Evolutionary conservation across 805 yeast species (phyloP).

Genomic region (Torulaspora gathmanii): DNA sequence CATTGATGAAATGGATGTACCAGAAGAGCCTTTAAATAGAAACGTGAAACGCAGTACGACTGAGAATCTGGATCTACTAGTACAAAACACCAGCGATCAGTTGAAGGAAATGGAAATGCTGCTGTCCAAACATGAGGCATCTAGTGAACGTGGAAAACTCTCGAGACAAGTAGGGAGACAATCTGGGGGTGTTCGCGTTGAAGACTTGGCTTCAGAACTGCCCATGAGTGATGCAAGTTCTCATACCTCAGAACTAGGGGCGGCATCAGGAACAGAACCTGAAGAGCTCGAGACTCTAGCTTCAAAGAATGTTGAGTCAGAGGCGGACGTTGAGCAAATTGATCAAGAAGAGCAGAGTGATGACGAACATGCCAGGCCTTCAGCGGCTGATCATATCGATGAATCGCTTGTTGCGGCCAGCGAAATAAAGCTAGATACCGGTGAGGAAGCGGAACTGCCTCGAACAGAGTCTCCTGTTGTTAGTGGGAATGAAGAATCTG

Average conservation of each 20-base stretch:
- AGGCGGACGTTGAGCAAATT: too few relatives aligned
- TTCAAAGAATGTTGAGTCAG: not conserved
- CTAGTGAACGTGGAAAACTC: not conserved
- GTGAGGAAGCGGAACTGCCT: too few relatives aligned
- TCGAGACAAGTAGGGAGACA: not conserved
- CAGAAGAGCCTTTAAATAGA: slow-evolving; percentile 10
- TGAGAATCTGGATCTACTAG: slow-evolving; percentile 11
- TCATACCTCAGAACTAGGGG: too few relatives aligned
- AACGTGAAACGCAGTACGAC: slow-evolving; percentile 12
- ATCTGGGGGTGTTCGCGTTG: not conserved
- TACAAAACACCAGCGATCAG: slow-evolving; percentile 14
- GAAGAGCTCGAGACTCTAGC: too few relatives aligned
- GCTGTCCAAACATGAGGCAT: slow-evolving; percentile 1
- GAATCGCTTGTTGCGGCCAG: too few relatives aligned
- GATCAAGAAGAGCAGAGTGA: not conserved
- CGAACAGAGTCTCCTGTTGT: too few relatives aligned
- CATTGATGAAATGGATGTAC: slow-evolving; percentile 4
- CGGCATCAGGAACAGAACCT: too few relatives aligned
- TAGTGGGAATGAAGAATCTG: not conserved
- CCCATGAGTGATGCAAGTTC: too few relatives aligned
- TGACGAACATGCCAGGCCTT: too few relatives aligned
- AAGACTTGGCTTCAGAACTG: not conserved
- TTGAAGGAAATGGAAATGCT: slow-evolving; percentile 14
- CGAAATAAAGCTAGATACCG: too few relatives aligned
- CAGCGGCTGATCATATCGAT: too few relatives aligned